Evolutionary conservation across 306 rosid species (phyloP).

Genomic region (Inga oerstediana): DNA sequence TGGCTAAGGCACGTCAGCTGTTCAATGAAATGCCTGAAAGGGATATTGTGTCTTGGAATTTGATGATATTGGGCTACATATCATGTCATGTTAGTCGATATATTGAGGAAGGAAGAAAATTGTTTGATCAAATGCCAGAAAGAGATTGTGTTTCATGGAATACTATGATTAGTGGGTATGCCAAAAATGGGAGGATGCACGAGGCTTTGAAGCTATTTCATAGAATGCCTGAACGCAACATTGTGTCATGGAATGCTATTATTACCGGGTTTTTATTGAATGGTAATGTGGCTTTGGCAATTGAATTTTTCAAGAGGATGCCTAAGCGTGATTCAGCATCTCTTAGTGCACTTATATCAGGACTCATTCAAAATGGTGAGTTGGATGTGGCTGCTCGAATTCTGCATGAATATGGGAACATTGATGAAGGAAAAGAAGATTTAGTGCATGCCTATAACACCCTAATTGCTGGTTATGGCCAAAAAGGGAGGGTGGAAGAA

Average conservation of each 20-base stretch:
- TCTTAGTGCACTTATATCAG: slow-evolving; percentile 42
- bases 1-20: slow-evolving; percentile 44
- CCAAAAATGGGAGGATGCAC: slow-evolving; percentile 50
- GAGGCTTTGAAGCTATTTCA: slow-evolving; percentile 45
- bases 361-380: slow-evolving; percentile 48
- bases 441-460: slow-evolving; percentile 51
- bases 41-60: slow-evolving; percentile 52
- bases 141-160: slow-evolving; percentile 58
- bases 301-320: slow-evolving; percentile 39
- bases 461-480: slow-evolving; percentile 51
- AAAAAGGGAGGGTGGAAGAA: slow-evolving; percentile 49
- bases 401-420: slow-evolving; percentile 37
- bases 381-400: slow-evolving; percentile 41
- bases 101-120: slow-evolving; percentile 38
- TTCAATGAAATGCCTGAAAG: slow-evolving; percentile 47
- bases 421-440: slow-evolving; percentile 32
- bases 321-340: slow-evolving; percentile 44
- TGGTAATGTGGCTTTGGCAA: slow-evolving; percentile 44
- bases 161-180: slow-evolving; percentile 52
- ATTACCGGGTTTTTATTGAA: slow-evolving; percentile 53
- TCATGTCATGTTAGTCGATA: slow-evolving; percentile 40
- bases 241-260: slow-evolving; percentile 52
- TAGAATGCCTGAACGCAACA: slow-evolving; percentile 44
- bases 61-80: slow-evolving; percentile 45
- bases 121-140: slow-evolving; percentile 47